These are phyloP conservation scores for Paramecium primaurelia DNA, from an alignment of 73 alveolate species.

Conservation along the genomic window DNA sequence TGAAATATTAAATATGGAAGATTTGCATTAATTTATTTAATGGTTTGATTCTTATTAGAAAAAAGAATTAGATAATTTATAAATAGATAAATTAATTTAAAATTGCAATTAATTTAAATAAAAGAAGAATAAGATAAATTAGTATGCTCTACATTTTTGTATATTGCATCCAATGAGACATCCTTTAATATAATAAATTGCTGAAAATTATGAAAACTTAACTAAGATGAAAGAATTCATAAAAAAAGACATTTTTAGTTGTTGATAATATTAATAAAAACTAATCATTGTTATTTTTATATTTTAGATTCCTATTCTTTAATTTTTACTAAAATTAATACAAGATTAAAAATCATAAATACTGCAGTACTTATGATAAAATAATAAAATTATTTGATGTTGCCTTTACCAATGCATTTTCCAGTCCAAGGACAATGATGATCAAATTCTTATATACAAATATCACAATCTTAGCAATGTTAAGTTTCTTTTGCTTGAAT, in stretches of 20 bases:
- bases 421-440: conserved; percentile 90
- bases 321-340: not conserved
- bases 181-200: not conserved
- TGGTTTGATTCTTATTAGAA: not conserved
- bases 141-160: not conserved
- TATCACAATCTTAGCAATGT: conserved; percentile 78
- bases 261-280: not conserved
- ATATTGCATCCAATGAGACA: not conserved
- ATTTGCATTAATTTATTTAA: not conserved
- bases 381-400: conserved; percentile 54
- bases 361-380: conserved; percentile 38
- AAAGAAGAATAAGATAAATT: not conserved
- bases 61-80: not conserved
- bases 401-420: conserved; percentile 71
- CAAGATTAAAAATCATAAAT: conserved; percentile 49
- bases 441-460: conserved; percentile 68
- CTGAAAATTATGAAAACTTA: not conserved
- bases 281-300: not conserved
- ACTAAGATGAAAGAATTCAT: not conserved
- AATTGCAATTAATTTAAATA: not conserved
- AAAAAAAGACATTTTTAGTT: not conserved
- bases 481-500: conserved; percentile 35
- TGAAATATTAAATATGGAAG: not conserved
- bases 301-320: not conserved
- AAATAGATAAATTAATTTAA: not conserved